Percentiles rank a stretch among this genome's conserved stretches.
Evolutionary conservation across 2,329 filamentous ascomycete species (phyloP).

Genomic region (Blumeria hordei): DNA sequence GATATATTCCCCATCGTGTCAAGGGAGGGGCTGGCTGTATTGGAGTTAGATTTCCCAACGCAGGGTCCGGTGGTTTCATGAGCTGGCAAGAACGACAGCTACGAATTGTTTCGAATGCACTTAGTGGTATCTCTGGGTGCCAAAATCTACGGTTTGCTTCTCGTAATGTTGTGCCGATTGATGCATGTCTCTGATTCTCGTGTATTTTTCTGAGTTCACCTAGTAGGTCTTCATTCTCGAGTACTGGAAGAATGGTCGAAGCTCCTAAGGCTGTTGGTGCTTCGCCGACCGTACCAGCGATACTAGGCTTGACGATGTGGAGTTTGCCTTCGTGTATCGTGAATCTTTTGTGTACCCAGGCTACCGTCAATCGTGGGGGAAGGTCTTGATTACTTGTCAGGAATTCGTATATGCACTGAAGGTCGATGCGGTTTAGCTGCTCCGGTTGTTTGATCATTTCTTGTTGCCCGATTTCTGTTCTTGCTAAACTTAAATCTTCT

Average conservation of each 20-base stretch:
- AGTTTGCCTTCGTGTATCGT: neutral
- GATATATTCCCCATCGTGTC: neutral
- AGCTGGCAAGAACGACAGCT: neutral
- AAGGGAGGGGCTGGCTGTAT: neutral
- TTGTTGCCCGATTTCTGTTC: too few species aligned
- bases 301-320: neutral
- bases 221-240: neutral
- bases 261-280: neutral
- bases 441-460: neutral
- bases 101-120: neutral
- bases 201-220: neutral
- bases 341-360: neutral
- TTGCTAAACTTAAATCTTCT: too few species aligned
- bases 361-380: neutral
- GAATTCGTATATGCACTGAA: neutral
- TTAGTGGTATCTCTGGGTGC: neutral
- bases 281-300: neutral
- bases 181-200: neutral
- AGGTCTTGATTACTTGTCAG: neutral
- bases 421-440: neutral
- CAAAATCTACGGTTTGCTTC: neutral
- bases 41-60: neutral
- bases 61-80: neutral
- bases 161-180: neutral
- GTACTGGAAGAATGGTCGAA: neutral